phyloP scores from a whole-genome alignment of 2,329 filamentous ascomycete genomes.

The Magnaporthiopsis incrustans region DNA sequence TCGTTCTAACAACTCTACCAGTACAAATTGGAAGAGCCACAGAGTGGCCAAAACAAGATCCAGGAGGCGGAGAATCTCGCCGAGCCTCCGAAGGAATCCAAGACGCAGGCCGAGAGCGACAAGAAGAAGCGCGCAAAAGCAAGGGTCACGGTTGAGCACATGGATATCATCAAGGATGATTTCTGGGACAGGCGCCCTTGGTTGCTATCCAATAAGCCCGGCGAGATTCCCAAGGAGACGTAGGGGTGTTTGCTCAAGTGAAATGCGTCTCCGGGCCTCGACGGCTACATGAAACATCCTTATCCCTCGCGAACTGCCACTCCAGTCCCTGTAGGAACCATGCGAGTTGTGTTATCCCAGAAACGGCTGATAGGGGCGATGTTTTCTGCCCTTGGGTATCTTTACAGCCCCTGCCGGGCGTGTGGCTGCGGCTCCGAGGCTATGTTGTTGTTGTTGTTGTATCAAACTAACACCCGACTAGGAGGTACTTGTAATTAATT shows the following conservation, averaged over 20 bases:
- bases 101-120: constrained; percentile 76
- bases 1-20: constrained; percentile 21
- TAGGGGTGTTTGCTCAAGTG: constrained; percentile 13
- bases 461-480: background rate
- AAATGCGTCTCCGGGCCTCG: background rate
- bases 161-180: constrained; percentile 91
- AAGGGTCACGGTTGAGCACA: constrained; percentile 70
- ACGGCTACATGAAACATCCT: background rate
- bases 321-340: background rate
- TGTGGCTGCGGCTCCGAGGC: background rate
- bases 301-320: background rate
- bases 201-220: constrained; percentile 68
- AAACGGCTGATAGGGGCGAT: background rate
- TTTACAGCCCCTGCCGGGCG: background rate
- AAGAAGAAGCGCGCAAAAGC: constrained; percentile 76
- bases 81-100: constrained; percentile 55
- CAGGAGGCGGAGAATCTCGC: constrained; percentile 38
- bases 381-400: background rate
- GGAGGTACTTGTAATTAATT: background rate
- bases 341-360: background rate
- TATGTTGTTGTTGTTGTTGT: background rate
- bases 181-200: constrained; percentile 89
- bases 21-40: constrained; percentile 63
- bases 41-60: constrained; percentile 32
- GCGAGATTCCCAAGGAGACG: constrained; percentile 57